A percentile compares a stretch with the other conserved stretches of the same genome.
These are phyloP conservation scores for Microthyrium microscopicum DNA, from an alignment of 2,329 filamentous ascomycete species.

Conservation along the genomic window DNA sequence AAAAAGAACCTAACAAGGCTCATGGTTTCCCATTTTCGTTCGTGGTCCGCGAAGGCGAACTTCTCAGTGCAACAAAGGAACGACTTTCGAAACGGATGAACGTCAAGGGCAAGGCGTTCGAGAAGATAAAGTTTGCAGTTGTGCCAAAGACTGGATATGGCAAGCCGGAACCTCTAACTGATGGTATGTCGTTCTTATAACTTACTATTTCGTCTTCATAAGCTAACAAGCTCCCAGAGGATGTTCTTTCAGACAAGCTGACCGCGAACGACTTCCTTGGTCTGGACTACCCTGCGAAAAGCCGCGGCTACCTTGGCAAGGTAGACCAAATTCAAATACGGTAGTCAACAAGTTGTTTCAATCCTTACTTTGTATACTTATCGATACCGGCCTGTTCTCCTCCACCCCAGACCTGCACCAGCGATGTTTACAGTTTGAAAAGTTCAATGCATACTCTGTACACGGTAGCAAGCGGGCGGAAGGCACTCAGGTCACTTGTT, in stretches of 20 bases:
- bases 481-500: too few species aligned
- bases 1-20: slow-evolving; percentile 66
- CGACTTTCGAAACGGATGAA: slow-evolving; percentile 84
- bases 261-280: slow-evolving; percentile 26
- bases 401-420: too few species aligned
- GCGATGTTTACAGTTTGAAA: too few species aligned
- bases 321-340: slow-evolving; percentile 49
- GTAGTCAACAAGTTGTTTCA: slow-evolving; percentile 14
- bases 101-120: slow-evolving; percentile 93
- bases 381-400: too few species aligned
- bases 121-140: slow-evolving; percentile 93
- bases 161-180: slow-evolving; percentile 66
- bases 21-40: slow-evolving; percentile 91
- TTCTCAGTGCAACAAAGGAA: slow-evolving; percentile 83
- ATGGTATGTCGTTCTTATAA: slow-evolving; percentile 45
- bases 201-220: neutral
- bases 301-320: slow-evolving; percentile 39
- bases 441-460: too few species aligned
- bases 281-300: slow-evolving; percentile 47
- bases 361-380: neutral
- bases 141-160: slow-evolving; percentile 52
- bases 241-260: slow-evolving; percentile 28
- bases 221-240: slow-evolving; percentile 20
- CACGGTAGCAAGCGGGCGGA: too few species aligned
- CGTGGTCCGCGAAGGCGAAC: slow-evolving; percentile 65